Evolutionary conservation across 345 rosid genomes (phyloP), one percentile per base, ranked within the genome.

Genomic region (Pugionium dolabratum): DNA sequence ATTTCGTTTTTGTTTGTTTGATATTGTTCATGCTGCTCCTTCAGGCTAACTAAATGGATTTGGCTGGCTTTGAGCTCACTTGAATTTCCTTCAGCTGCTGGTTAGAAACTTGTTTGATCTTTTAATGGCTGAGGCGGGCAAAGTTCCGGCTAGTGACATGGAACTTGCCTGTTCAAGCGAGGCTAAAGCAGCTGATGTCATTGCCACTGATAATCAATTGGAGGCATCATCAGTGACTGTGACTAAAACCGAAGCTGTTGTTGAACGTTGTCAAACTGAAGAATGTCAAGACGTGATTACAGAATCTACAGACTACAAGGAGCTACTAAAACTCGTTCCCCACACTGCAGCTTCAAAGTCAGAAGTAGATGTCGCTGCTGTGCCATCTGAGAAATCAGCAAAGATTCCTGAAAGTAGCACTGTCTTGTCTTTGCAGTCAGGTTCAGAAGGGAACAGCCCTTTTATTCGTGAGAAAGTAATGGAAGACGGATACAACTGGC

Each of bases 401-500:
- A 70, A 39, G 59, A 45, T 72, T 60, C 56, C 84, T 62, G 82
- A 77, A 47, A 74, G 44, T 53, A 75, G 39, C 47, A 29, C 72
- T 30, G 69, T 60, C 5, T 66, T 73, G 6, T 37, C 74, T 40
- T 53, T 74, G 60, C 86, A 71, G 48, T 68, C 84, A 56, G 78
- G 62, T 59, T 80, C 78, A 26, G 96, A 85, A 75, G 85, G 84
- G 64, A 83, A 78, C 62, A 74, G 73, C 53, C 82, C 87, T 41
- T 61, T 78, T 27, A 77, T 75, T 5, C 88, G 87, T 3, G 99
- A 93, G 80, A 93, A 90, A 73, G 87, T 72, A 35, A 79, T 76
- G 47, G 92, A 82, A 73, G 97, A 90, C 57, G 99, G 96, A 58
- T 94, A 79, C 77, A 85, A 85, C 72, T 93, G 98, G 97, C 76